Percentiles rank a stretch among this genome's conserved stretches.
These are phyloP conservation scores for Brassica hybrid DNA, from an alignment of 441 rosid species.

Conservation along the genomic window DNA sequence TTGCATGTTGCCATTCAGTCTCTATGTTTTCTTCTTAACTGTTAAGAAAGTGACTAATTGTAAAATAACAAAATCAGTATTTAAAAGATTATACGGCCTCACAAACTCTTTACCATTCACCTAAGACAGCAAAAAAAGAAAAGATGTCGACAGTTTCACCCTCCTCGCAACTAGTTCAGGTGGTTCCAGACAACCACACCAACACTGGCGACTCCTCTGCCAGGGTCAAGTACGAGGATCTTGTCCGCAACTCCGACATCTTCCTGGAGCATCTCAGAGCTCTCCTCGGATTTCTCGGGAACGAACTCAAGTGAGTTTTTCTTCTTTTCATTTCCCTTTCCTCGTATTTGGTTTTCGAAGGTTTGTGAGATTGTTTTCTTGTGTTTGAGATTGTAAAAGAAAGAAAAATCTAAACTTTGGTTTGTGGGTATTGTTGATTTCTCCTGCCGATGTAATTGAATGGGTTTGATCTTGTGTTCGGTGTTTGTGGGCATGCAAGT, in stretches of 20 bases:
- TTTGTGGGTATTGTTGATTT: constrained; percentile 5
- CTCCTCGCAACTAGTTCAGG: constrained; percentile 41
- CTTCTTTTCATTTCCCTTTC: not conserved
- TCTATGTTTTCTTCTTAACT: too few species aligned
- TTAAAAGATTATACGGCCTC: constrained; percentile 32
- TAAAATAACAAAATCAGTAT: too few species aligned
- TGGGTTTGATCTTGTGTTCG: constrained; percentile 13
- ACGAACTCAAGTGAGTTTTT: constrained; percentile 68
- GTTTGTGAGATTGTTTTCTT: constrained; percentile 17
- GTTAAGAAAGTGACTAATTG: too few species aligned
- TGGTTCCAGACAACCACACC: constrained; percentile 40
- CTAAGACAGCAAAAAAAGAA: constrained; percentile 10
- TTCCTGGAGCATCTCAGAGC: constrained; percentile 74
- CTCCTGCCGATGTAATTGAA: constrained; percentile 10
- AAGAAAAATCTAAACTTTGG: constrained; percentile 10
- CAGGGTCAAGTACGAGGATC: constrained; percentile 59
- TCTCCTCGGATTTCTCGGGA: constrained; percentile 53
- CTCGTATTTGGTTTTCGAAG: not conserved
- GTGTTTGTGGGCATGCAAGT: constrained; percentile 14
- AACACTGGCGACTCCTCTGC: constrained; percentile 53
- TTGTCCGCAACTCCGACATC: constrained; percentile 63
- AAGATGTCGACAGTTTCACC: constrained; percentile 54
- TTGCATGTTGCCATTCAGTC: too few species aligned
- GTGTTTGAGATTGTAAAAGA: not conserved
- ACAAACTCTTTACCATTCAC: constrained; percentile 31